Evolutionary conservation across 192 early-diverging fungal genomes (phyloP), one percentile per base, ranked within the genome.

Genomic region (Linnemannia hyalina): DNA sequence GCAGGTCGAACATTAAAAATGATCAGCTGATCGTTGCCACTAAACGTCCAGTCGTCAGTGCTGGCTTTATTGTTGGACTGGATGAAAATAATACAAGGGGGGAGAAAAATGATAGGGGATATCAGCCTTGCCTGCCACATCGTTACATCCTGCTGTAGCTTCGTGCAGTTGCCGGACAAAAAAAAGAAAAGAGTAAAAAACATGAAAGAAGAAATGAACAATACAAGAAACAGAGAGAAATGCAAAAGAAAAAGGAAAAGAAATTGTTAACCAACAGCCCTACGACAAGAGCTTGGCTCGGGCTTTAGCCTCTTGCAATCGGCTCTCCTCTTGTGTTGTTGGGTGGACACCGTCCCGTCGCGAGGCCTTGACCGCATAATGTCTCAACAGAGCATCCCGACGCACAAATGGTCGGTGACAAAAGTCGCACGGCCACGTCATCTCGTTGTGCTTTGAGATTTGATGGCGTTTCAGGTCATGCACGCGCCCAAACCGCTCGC

Each of bases 391-490:
- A 18, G 84, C 84, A 63, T 86, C 84, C 18, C 84, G 75, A 0
- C 84, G 74, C 16, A 86, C 84, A 63, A 86, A 86, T 4, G 84
- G 84, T 26, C 84, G 69, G 54, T 86, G 84, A 70, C 84, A 86
- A 70, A 86, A 86, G 47, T 86, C 84, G 40, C 84, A 86, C 0
- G 84, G 84, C 84, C 84, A 86, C 13, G 84, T 86, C 84, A 80
- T 86, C 76, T 86, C 84, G 54, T 86, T 86, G 54, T 86, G 84
- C 52, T 86, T 86, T 4, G 84, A 86, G 60, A 78, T 86, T 44
- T 86, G 84, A 60, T 86, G 84, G 18, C 84, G 78, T 54, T 86
- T 86, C 47, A 86, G 49, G 41, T 86, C 84, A 47, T 86, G 84
- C 11, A 86, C 84, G 11, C 84, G 84, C 11, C 84, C 84, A 78